Percentiles rank a stretch among this genome's conserved stretches.
Conservation (phyloP, 2,329 filamentous ascomycete species). For the Ilyonectria sp. region DNA sequence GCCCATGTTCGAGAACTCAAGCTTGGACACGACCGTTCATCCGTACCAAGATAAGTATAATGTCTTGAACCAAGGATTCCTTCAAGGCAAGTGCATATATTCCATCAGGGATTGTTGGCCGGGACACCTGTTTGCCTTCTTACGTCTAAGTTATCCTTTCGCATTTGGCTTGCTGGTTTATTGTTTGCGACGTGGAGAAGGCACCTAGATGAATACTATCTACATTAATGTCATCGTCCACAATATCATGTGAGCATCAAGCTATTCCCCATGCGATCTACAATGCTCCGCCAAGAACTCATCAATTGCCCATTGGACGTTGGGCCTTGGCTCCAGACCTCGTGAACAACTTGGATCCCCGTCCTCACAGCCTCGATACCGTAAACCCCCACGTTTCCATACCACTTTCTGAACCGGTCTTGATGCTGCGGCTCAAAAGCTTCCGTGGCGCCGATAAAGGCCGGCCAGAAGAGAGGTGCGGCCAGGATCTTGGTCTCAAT, state of each 20-base stretch:
- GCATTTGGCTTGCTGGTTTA: no score
- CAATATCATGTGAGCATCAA: constrained; percentile 25
- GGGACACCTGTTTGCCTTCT: no score
- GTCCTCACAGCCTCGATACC: constrained; percentile 44
- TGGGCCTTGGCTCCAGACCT: constrained; percentile 39
- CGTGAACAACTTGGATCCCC: constrained; percentile 38
- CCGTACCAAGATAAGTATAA: no score
- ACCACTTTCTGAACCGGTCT: constrained; percentile 41
- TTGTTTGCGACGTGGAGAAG: no score
- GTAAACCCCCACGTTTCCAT: constrained; percentile 35
- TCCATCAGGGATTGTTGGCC: no score
- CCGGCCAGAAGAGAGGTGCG: constrained; percentile 44
- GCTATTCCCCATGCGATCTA: constrained; percentile 8
- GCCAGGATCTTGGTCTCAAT: constrained; percentile 35
- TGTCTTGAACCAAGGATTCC: no score
- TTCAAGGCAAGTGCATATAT: no score
- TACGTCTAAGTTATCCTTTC: no score
- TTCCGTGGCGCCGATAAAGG: constrained; percentile 43
- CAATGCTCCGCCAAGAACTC: constrained; percentile 24
- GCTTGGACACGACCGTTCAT: no score
- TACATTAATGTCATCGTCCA: no score
- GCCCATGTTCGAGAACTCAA: no score
- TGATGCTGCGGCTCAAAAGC: constrained; percentile 39
- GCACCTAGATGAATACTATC: no score
- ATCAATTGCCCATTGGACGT: constrained; percentile 5